Percentiles rank a stretch among this genome's conserved stretches.
These are phyloP conservation scores for Lanmaoa rubissima DNA, from an alignment of 768 basidiomycete genomes.

Conservation along the genomic window DNA sequence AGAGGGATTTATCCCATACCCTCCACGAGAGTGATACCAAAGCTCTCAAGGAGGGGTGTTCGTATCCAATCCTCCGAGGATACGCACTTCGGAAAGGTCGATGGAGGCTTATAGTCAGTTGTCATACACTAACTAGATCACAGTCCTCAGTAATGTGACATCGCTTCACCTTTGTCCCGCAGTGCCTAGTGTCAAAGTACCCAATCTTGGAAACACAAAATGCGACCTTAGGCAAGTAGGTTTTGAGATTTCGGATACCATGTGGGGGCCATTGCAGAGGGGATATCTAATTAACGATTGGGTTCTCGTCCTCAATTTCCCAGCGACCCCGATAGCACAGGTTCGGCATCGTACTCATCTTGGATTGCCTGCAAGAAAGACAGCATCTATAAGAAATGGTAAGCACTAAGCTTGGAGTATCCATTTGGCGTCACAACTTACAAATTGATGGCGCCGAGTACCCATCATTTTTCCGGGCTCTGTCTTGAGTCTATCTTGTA, in stretches of 20 bases:
- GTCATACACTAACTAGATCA: background rate
- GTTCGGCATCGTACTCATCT: conserved; percentile 44
- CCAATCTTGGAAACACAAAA: background rate
- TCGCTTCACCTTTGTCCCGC: background rate
- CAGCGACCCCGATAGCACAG: background rate
- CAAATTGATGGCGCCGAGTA: conserved; percentile 67
- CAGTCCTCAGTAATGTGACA: background rate
- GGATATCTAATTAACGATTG: background rate
- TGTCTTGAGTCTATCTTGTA: conserved; percentile 76
- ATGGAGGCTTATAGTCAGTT: background rate
- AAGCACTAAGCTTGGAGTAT: conserved; percentile 1
- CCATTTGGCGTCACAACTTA: conserved; percentile 32
- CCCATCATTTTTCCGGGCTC: conserved; percentile 65
- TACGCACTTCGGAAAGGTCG: background rate
- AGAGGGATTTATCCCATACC: background rate
- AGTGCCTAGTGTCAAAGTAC: background rate
- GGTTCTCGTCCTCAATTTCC: background rate
- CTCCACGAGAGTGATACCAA: background rate
- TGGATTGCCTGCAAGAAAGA: conserved; percentile 59
- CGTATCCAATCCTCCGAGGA: background rate
- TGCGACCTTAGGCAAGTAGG: no score
- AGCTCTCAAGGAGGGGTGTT: background rate
- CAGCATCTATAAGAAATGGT: conserved; percentile 46
- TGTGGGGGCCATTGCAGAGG: background rate
- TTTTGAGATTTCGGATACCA: background rate